Conservation (phyloP, 306 rosid genomes). For the Arachis hypogaea region DNA sequence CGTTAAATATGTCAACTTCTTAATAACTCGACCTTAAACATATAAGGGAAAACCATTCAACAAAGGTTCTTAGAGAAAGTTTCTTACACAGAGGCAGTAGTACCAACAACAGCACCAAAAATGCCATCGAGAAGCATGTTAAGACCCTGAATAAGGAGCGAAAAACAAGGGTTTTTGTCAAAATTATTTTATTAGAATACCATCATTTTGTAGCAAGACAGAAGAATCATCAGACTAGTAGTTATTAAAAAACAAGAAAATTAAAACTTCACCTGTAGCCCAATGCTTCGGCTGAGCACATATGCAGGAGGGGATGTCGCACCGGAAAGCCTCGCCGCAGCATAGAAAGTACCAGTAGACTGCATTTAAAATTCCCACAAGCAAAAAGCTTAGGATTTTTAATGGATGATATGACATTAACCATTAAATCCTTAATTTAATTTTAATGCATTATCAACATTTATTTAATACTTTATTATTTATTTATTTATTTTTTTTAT, state of each 20-base stretch:
- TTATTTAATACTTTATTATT: no score
- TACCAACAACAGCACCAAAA: constrained; percentile 78
- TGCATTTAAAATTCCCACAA: constrained; percentile 49
- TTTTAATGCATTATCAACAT: no score
- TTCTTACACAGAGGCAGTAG: constrained; percentile 94
- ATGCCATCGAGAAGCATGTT: constrained; percentile 82
- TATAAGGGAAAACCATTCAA: not conserved
- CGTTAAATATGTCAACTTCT: not conserved
- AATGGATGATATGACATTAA: no score
- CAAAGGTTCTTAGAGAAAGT: constrained; percentile 12
- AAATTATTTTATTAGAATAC: constrained; percentile 4
- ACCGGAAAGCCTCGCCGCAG: constrained; percentile 97
- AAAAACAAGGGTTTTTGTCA: constrained; percentile 28
- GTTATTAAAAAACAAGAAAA: not conserved
- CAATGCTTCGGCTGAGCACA: constrained; percentile 82
- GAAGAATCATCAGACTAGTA: constrained; percentile 19
- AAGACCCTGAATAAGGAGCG: constrained; percentile 64
- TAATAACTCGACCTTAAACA: no score
- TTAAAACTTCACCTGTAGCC: constrained; percentile 68
- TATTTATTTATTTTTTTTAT: no score
- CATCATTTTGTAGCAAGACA: constrained; percentile 12
- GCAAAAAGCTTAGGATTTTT: not conserved
- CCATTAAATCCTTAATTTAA: no score
- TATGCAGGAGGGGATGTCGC: constrained; percentile 93
- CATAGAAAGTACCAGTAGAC: constrained; percentile 85